Percentiles rank a stretch among this genome's conserved stretches.
phyloP scores from a whole-genome alignment of 345 rosid species.

The Citrus mangshanensis region DNA sequence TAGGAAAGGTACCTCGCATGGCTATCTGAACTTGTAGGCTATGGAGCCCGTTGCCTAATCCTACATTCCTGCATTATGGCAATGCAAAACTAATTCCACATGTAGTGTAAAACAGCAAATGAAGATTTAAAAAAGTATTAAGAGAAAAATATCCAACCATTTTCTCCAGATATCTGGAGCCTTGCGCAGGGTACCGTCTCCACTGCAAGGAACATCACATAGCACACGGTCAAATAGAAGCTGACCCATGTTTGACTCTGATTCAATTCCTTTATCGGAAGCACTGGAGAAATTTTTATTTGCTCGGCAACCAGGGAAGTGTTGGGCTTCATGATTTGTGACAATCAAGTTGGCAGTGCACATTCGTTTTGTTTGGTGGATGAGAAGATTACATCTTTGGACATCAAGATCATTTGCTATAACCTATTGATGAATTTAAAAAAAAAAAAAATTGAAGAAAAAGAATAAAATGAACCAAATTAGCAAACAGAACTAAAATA shows the following conservation, averaged over 20 bases:
- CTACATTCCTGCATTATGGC: conserved; percentile 57
- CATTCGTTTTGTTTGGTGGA: conserved; percentile 96
- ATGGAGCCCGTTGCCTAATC: conserved; percentile 90
- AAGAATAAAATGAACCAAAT: conserved; percentile 6
- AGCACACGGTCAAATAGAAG: conserved; percentile 87
- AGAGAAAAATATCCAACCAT: conserved; percentile 46
- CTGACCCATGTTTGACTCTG: conserved; percentile 38
- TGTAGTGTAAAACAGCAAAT: not conserved
- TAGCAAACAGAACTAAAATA: not conserved
- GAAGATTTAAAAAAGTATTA: not conserved
- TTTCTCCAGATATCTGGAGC: conserved; percentile 98
- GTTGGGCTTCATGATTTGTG: conserved; percentile 94
- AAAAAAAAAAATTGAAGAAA: not conserved
- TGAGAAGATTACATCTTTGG: conserved; percentile 95
- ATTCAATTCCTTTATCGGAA: conserved; percentile 30
- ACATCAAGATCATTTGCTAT: conserved; percentile 95
- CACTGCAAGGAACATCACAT: conserved; percentile 98
- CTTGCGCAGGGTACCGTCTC: conserved; percentile 96
- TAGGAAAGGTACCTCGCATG: conserved; percentile 65
- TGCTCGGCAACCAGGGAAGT: conserved; percentile 77
- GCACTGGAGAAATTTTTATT: conserved; percentile 31
- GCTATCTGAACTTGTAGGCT: conserved; percentile 84
- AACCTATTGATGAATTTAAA: conserved; percentile 42
- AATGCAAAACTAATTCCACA: conserved; percentile 13
- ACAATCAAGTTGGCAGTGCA: conserved; percentile 95